Conservation (phyloP, 2,329 filamentous ascomycete species). For the Colletotrichum liaoningense region DNA sequence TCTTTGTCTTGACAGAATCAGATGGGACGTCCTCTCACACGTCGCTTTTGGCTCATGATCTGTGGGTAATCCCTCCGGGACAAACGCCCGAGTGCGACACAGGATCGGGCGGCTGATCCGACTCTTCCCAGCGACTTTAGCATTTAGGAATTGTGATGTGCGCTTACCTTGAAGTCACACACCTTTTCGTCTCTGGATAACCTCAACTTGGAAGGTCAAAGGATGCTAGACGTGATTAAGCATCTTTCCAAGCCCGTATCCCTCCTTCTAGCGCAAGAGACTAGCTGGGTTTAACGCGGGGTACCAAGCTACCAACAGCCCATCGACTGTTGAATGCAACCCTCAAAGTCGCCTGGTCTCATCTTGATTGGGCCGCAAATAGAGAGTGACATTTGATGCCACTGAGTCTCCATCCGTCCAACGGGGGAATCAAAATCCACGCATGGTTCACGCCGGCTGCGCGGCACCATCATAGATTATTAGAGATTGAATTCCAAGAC, state of each 20-base stretch:
- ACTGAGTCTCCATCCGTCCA: background rate
- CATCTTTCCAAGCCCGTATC: background rate
- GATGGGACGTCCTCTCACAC: background rate
- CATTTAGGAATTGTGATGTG: background rate
- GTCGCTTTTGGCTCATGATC: background rate
- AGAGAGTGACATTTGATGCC: background rate
- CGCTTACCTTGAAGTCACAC: background rate
- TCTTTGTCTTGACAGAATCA: background rate
- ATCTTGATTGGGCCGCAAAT: slow-evolving; percentile 13
- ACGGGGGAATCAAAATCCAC: slow-evolving; percentile 21
- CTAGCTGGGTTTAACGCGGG: background rate
- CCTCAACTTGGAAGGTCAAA: background rate
- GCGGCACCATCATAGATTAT: background rate
- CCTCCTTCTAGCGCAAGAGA: background rate
- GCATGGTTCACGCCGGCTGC: slow-evolving; percentile 5
- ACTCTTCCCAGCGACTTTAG: background rate
- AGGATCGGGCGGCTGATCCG: slow-evolving; percentile 13
- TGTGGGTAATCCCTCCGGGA: background rate
- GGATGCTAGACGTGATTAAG: background rate
- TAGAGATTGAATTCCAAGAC: background rate
- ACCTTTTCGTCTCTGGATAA: background rate
- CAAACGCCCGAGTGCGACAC: slow-evolving; percentile 3
- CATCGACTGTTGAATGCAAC: slow-evolving; percentile 14
- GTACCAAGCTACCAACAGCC: background rate
- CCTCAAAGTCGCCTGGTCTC: background rate